Conservation (phyloP, 768 basidiomycete species). For the Lyophyllum atratum region DNA sequence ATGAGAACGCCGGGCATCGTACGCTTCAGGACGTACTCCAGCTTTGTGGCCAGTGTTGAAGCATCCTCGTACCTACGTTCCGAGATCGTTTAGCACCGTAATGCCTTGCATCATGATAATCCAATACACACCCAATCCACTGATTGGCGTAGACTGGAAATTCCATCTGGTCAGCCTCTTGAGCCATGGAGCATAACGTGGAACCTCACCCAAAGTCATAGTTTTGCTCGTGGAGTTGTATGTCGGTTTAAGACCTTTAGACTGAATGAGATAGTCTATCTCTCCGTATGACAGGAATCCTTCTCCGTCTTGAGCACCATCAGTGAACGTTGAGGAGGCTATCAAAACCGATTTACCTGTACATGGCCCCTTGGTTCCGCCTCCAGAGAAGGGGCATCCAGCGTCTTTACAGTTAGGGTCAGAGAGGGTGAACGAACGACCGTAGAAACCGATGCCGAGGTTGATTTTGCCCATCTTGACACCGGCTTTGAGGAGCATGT, state of each 20-base stretch:
- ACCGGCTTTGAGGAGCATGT: neutral
- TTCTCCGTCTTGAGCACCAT: neutral
- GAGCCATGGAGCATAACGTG: too few species aligned
- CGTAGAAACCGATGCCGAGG: slow-evolving; percentile 22
- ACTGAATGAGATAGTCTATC: neutral
- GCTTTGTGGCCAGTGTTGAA: neutral
- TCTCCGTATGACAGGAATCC: neutral
- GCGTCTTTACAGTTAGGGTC: slow-evolving; percentile 5
- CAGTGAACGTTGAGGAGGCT: too few species aligned
- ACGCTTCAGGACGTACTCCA: neutral
- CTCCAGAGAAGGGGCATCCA: slow-evolving; percentile 14
- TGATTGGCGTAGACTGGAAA: too few species aligned
- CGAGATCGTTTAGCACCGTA: neutral
- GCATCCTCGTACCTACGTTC: neutral
- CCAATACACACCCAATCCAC: too few species aligned
- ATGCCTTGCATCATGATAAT: too few species aligned
- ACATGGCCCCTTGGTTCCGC: slow-evolving; percentile 7
- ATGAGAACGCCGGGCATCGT: neutral
- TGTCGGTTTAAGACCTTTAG: neutral
- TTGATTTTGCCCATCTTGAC: neutral
- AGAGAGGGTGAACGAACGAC: slow-evolving; percentile 16
- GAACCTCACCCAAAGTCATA: neutral
- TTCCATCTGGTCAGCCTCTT: too few species aligned
- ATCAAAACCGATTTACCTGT: neutral
- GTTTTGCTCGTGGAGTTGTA: neutral